Conservation (phyloP, 148 eudicot genomes). For the Silene uniflora region DNA sequence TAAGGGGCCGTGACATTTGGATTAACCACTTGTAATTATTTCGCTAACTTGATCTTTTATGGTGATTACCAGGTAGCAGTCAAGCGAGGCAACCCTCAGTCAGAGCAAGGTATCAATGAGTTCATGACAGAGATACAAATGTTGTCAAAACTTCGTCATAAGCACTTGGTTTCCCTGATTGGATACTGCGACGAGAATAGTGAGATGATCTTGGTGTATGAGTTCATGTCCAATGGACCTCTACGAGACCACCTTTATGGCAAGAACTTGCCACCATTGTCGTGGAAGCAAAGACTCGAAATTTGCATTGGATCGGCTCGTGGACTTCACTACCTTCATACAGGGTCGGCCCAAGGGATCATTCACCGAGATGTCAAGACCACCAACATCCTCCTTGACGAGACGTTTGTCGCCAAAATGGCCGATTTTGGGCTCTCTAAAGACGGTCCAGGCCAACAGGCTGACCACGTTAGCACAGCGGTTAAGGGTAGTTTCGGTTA, state of each 20-base stretch:
- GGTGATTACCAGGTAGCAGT: slow-evolving; percentile 45
- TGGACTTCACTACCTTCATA: slow-evolving; percentile 86
- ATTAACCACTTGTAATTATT: too few relatives aligned
- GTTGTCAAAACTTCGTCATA: slow-evolving; percentile 86
- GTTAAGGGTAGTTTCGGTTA: slow-evolving; percentile 93
- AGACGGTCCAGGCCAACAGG: slow-evolving; percentile 38
- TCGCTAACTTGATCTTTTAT: neutral
- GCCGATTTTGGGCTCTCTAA: slow-evolving; percentile 82
- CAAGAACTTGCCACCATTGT: slow-evolving; percentile 43
- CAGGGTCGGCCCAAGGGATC: slow-evolving; percentile 74
- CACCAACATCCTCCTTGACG: slow-evolving; percentile 78
- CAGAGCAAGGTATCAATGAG: slow-evolving; percentile 83
- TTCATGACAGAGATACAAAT: slow-evolving; percentile 84
- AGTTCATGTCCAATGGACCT: slow-evolving; percentile 79
- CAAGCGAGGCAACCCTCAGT: slow-evolving; percentile 81
- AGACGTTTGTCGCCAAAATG: slow-evolving; percentile 69
- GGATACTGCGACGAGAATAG: slow-evolving; percentile 72
- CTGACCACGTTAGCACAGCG: slow-evolving; percentile 67
- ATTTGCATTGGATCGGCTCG: slow-evolving; percentile 76
- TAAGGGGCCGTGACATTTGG: too few relatives aligned
- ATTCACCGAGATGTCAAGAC: slow-evolving; percentile 86
- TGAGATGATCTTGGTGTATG: slow-evolving; percentile 85
- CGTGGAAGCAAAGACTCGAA: slow-evolving; percentile 83
- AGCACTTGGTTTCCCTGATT: slow-evolving; percentile 74
- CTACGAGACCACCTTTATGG: slow-evolving; percentile 79